Base-by-base conservation (phyloP, 768 basidiomycete species). In the Dendrothele bispora region DNA sequence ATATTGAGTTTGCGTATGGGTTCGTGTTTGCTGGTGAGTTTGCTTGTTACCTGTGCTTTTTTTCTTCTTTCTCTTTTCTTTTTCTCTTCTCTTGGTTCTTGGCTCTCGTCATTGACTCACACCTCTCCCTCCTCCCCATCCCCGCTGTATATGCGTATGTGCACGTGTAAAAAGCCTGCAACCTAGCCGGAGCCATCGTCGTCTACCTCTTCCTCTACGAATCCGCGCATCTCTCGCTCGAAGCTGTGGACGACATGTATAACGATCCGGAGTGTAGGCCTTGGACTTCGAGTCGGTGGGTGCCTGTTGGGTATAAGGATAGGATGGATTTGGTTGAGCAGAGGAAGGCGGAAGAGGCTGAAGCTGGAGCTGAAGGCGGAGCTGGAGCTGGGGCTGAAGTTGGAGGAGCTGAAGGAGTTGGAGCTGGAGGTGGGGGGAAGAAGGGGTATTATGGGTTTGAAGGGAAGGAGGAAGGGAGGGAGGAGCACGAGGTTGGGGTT, bases 201-300 rank as follows among this genome's bases (percentile, higher is more conserved):
- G 84, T 86, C 17, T 88, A 69, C 61, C 72, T 87, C 60, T 88
- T 87, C 81, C 72, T 90, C 2, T 89, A 89, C 69, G 87, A 89
- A 60, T 80, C 80, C 7, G 76, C 80, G 5, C 78, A 82, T 51
- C 70, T 89, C 29, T 77, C 80, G 3, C 72, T 90, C 15, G 88
- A 90, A 66, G 71, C 64, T 50, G 82, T 88, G 36, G 78, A 86
- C 56, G 64, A 77, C 75, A 84, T 85, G 83, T 84, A 86, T 67
- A 77, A 74, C 55, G 81, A 84, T 60, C 77, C 80, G 2, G 59
- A 62, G 3, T 80, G 79, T 65, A 84, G 80, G 58, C 81, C 86
- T 6, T 88, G 86, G 87, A 82, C 72, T 21, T 82, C 80, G 2
- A 51, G 70, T 25, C 55, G 57, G 7, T 88, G 85, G 86, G 78